Evolutionary conservation across 768 basidiomycete species (phyloP), one percentile per base, ranked within the genome.

Genomic region (Rhodotorula taiwanensis): DNA sequence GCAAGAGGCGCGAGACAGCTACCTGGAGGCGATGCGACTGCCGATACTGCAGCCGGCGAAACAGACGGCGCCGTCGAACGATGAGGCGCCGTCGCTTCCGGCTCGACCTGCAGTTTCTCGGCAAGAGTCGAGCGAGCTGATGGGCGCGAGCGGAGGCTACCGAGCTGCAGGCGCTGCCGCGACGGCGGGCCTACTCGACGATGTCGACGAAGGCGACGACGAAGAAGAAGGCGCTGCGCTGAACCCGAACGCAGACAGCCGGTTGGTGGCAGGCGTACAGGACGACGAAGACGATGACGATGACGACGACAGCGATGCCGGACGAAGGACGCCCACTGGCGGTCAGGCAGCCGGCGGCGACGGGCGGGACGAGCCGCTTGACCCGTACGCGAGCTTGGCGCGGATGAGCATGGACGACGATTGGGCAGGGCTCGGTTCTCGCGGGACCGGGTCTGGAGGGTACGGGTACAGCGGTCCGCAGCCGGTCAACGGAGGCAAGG

Each of bases 381-480:
- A 69, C 27, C 67, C 67, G 25, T 69, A 69, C 33, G 63, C 67
- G 36, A 59, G 57, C 23, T 25, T 69, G n/a, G 67, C 67, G 30
- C 16, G 67, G 27, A 51, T 69, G 55, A 21, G 18, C 11, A 27
- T 30, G 39, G 33, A 30, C 39, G 27, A 25, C 20, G 11, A 10
- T n/a, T 23, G 45, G 20, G 27, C 52, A 5, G 53, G 58, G 23
- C 28, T 39, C 11, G 23, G 30, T 5, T 28, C 16, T 51, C 5
- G 55, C 52, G 7, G 31, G 34, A 14, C 53, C 39, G 23, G 44
- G 34, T 36, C 44, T 30, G 25, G 45, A 31, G 58, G 47, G 48
- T 56, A 58, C 43, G 66, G 52, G 41, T 57, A 57, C 28, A 39
- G 44, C 31, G 50, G 34, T 14, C 52, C 52, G 34, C 43, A 39